Base-by-base conservation (phyloP, 1,284 basidiomycete genomes). In the Cutaneotrichosporon cavernicola region DNA sequence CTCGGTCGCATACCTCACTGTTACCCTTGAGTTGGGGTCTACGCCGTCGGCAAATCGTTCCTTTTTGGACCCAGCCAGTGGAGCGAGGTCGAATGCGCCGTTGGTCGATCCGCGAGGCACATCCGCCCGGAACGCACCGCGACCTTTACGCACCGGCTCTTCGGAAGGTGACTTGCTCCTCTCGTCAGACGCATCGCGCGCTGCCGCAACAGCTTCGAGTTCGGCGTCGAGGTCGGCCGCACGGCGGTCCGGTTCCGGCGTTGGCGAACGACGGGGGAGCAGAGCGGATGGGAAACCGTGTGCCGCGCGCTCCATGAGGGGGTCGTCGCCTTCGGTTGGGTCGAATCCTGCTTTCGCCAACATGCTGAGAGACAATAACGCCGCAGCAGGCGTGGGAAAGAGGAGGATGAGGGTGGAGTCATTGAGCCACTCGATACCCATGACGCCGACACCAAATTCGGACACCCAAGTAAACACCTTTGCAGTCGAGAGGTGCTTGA, bases 361-460 rank as follows among this genome's bases (percentile, higher is more conserved):
- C 26, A 78, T 63, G 3, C 74, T 70, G 4, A 79, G 69, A 4
- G 66, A 72, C 26, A 79, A 68, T 1, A 79, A 64, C 13, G 77
- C 67, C 1, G 72, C 69, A 0, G 72, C 67, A 5, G 76, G 64
- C 13, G 71, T 67, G n/a, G 69, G 68, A 63, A 79, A 79, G 32
- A 79, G 64, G 43, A 79, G 69, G 14, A 74, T 62, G 7, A 79
- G 70, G 0, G 76, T 76, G 2, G 73, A 69, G 67, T 79, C 77
- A 66, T 79, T 79, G 10, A 79, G 70, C 77, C 77, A 79, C 69
- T 79, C 77, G 60, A 79, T 78, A 21, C 76, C 77, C 72, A 78
- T 73, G 8, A 72, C 70, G 52, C 62, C 65, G 11, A 76, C 76
- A 22, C 77, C 77, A 1, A 74, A 69, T 40, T 69, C 65, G 6